Conservation (phyloP, 805 yeast species). For the Metschnikowia lachancei region DNA sequence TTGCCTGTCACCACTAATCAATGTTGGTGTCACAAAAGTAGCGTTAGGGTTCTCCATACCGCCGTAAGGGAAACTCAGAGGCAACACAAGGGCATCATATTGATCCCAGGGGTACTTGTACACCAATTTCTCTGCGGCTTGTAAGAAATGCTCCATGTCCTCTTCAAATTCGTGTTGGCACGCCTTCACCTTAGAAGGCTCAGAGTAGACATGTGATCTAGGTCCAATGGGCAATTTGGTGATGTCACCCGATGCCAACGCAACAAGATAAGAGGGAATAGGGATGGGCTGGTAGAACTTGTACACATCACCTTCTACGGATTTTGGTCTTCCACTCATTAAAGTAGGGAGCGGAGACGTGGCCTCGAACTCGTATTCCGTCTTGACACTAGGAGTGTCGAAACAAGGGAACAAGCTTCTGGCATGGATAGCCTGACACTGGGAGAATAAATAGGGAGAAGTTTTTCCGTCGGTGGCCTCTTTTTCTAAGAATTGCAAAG, state of each 20-base stretch:
- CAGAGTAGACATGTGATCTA: constrained; percentile 77
- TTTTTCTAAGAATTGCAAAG: constrained; percentile 79
- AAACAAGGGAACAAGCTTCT: constrained; percentile 85
- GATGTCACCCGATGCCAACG: constrained; percentile 82
- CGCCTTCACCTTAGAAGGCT: constrained; percentile 62
- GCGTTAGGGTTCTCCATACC: constrained; percentile 95
- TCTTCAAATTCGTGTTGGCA: constrained; percentile 78
- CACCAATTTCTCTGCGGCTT: constrained; percentile 71
- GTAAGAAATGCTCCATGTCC: constrained; percentile 77
- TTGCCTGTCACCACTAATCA: constrained; percentile 78
- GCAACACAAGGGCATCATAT: constrained; percentile 77
- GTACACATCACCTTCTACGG: constrained; percentile 32
- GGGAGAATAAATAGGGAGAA: constrained; percentile 76
- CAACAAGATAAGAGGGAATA: constrained; percentile 79
- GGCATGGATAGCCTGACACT: constrained; percentile 89
- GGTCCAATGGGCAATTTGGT: constrained; percentile 72
- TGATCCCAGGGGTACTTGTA: constrained; percentile 83
- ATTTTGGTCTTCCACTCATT: constrained; percentile 59
- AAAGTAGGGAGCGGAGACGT: constrained; percentile 66
- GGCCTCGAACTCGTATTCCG: constrained; percentile 57
- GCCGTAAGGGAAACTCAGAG: constrained; percentile 79
- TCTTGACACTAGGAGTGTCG: constrained; percentile 84
- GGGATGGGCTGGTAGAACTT: constrained; percentile 72
- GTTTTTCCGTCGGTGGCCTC: constrained; percentile 71
- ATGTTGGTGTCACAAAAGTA: constrained; percentile 87